phyloP scores from a whole-genome alignment of 768 basidiomycete species.

The Rhizopogon roseolus region DNA sequence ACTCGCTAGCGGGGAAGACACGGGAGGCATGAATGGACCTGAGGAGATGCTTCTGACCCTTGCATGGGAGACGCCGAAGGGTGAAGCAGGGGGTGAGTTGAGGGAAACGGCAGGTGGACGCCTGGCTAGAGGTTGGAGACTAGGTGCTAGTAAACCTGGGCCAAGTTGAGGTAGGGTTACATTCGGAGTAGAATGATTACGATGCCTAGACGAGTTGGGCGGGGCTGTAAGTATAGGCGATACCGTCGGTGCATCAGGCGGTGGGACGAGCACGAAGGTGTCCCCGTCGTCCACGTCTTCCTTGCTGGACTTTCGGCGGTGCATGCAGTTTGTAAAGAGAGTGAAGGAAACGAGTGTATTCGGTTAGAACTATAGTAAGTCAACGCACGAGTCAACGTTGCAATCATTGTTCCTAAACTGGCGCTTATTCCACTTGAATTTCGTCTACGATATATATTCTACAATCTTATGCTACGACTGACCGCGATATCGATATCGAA shows the following conservation, averaged over 20 bases:
- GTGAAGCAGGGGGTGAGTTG: conserved; percentile 25
- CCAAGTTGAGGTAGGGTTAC: conserved; percentile 11
- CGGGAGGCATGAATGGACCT: conserved; percentile 18
- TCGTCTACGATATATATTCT: too few species aligned
- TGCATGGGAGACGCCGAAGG: conserved; percentile 25
- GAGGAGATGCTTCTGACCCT: conserved; percentile 31
- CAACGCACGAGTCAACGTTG: too few species aligned
- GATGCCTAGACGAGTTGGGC: conserved; percentile 19
- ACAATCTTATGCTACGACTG: too few species aligned
- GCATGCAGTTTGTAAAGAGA: conserved; percentile 15
- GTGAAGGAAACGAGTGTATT: not conserved
- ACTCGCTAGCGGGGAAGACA: conserved; percentile 23
- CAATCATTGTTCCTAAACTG: too few species aligned
- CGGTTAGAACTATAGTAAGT: too few species aligned
- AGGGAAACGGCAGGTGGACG: conserved; percentile 19
- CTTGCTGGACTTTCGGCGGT: conserved; percentile 42
- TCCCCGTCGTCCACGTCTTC: conserved; percentile 29
- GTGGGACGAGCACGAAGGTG: not conserved
- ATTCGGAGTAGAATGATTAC: conserved; percentile 21
- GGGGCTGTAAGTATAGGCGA: conserved; percentile 7
- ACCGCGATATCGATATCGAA: too few species aligned
- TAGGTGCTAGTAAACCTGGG: conserved; percentile 13
- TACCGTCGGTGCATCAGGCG: conserved; percentile 1
- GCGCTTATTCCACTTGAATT: too few species aligned
- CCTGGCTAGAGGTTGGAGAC: conserved; percentile 13